These are phyloP conservation scores for Elsinoe perseae DNA, from an alignment of 2,329 filamentous ascomycete genomes.

Conservation along the genomic window DNA sequence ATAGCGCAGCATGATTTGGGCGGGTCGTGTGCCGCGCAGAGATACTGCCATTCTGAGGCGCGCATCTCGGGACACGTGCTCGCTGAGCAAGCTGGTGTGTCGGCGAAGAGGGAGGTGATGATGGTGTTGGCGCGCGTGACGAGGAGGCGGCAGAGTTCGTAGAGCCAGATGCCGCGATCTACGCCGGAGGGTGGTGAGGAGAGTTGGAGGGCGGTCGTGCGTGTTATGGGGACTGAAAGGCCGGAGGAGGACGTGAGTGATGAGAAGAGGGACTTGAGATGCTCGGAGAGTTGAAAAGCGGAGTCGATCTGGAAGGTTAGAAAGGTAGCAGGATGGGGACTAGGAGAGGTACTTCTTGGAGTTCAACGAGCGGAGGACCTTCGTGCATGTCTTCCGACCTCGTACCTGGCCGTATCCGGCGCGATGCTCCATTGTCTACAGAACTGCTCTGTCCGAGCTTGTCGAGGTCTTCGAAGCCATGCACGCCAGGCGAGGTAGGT, in stretches of 20 bases:
- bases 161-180: conserved; percentile 87
- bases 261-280: conserved; percentile 86
- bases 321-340: conserved; percentile 14
- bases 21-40: conserved; percentile 93
- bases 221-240: conserved; percentile 66
- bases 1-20: conserved; percentile 97
- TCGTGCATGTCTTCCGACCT: conserved; percentile 88
- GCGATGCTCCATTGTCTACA: conserved; percentile 65
- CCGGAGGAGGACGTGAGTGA: conserved; percentile 68
- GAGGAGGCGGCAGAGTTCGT: conserved; percentile 93
- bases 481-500: conserved; percentile 63
- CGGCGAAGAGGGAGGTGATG: conserved; percentile 86
- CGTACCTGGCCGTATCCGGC: conserved; percentile 86
- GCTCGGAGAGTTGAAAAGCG: conserved; percentile 93
- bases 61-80: conserved; percentile 96
- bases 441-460: conserved; percentile 49
- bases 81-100: conserved; percentile 79
- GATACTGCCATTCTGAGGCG: conserved; percentile 96
- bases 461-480: conserved; percentile 53
- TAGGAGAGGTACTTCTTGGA: conserved; percentile 59
- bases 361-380: conserved; percentile 77
- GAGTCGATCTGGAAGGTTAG: conserved; percentile 68
- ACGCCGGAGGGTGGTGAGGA: conserved; percentile 73
- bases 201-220: conserved; percentile 65
- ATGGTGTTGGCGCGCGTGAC: conserved; percentile 90